Base-by-base conservation (phyloP, 140 eudicot species). In the Artemisia princeps region DNA sequence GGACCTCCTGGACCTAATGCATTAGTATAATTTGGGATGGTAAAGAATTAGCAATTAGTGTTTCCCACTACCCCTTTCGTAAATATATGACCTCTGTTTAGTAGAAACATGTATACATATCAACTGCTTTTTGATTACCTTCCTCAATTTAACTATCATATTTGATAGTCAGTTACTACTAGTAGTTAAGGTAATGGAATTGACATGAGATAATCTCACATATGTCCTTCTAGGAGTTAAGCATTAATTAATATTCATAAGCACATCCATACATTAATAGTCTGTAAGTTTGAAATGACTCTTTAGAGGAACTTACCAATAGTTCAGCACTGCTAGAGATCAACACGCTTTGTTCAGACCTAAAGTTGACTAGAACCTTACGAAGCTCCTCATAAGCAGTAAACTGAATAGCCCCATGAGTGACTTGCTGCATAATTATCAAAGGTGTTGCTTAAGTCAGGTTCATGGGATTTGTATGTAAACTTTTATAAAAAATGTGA, bases 391-490 rank as follows among this genome's bases (percentile, higher is more conserved):
- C 98, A 67, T 92, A 92, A 52, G 94, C 88, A 46, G 98, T 86
- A 71, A 92, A 92, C 81, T 88, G 98, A 63, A 92, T 84, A 72
- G 96, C 98, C 20, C 96, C 98, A 82, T 92, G 98, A 46, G 90
- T 78, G 54, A 92, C 94, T 94, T 92, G 96, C 94, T 88, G 82
- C 65, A 79, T 74, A 74, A 72, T 19, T 52, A 63, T 42, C 48
- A 74, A 11, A 81, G 26, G 40, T 16, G 65, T 16, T 28, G 14
- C 20, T 30, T 30, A 3, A 30, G 37, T 30, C 37, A 30, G 37
- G 37, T 30, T 30, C 37, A 30, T 30, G 37, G 6, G 37, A 30
- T 30, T 30, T 30, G 37, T 30, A 30, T 30, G 37, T 30, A 30
- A 30, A 30, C 37, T 30, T 30, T 3, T 30, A 30, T 30, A 28